These are phyloP conservation scores for Sporothrix curviconia DNA, from an alignment of 2,329 filamentous ascomycete species.

Conservation along the genomic window DNA sequence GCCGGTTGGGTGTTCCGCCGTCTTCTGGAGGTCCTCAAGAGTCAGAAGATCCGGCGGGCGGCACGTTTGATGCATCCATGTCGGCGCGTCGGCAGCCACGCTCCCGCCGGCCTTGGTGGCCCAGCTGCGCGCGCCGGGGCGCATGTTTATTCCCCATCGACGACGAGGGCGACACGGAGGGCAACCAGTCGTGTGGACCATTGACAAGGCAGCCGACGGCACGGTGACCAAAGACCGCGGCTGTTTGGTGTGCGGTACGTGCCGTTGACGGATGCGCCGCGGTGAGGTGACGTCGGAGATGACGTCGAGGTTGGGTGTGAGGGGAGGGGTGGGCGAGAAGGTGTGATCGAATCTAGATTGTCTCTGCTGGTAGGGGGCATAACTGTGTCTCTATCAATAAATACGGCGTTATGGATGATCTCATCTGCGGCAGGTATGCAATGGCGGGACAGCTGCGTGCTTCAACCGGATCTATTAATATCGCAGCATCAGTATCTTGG, in stretches of 20 bases:
- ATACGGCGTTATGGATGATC: too few relatives aligned
- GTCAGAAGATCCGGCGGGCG: constrained; percentile 43
- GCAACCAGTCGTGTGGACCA: constrained; percentile 62
- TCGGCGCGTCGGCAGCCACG: constrained; percentile 74
- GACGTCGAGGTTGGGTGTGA: too few relatives aligned
- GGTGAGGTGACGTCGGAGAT: neutral
- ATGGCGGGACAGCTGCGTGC: too few relatives aligned
- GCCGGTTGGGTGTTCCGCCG: constrained; percentile 51
- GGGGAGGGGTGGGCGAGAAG: neutral
- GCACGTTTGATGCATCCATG: constrained; percentile 85
- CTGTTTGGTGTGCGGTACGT: constrained; percentile 71
- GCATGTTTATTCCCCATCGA: constrained; percentile 75
- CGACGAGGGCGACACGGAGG: constrained; percentile 27
- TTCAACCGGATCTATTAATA: too few relatives aligned
- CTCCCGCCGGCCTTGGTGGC: constrained; percentile 66
- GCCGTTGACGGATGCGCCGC: constrained; percentile 20
- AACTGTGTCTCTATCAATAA: too few relatives aligned
- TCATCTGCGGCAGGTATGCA: too few relatives aligned
- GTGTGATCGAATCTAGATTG: neutral
- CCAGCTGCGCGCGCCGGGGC: constrained; percentile 72
- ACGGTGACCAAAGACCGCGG: constrained; percentile 52
- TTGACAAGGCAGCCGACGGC: constrained; percentile 65
- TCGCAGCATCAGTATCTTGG: too few relatives aligned
- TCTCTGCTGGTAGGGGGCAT: too few relatives aligned
- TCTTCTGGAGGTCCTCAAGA: too few relatives aligned